Base-by-base conservation (phyloP, 2,329 filamentous ascomycete species). In the Helminthosporium solani region DNA sequence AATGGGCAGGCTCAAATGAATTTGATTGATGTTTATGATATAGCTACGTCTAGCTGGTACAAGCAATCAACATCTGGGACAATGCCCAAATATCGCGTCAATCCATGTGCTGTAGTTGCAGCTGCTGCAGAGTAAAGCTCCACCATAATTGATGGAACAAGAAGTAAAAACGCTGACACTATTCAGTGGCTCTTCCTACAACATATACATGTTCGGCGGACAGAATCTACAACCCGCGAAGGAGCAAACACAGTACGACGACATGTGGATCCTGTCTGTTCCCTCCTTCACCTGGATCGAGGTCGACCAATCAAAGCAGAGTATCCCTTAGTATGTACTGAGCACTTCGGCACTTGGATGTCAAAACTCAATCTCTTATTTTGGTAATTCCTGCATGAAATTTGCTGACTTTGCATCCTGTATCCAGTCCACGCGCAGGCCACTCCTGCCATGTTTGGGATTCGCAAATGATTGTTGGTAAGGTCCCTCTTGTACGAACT, bases 281-380 rank as follows among this genome's bases (percentile, higher is more conserved):
- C 89, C 89, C 0, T 85, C 85, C 0, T 95, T 95, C 64, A 88
- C 82, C 3, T 94, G 89, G 89, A 86, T 86, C 42, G 73, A 82
- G 59, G 84, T 87, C 19, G 75, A 86, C 49, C 75, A 75, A 39
- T 64, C 68, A 3, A 68, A 70, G 1, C 64, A 81, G 63, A 52
- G 58, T 42, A 42, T 73, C 5, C 64, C 86, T 69, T 70, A 78
- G 28, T n/a, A 31, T 31, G 28, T 12, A 31, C 28, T 14, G 28
- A 31, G n/a, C n/a, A n/a, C n/a, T n/a, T n/a, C n/a, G n/a, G n/a
- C n/a, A n/a, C n/a, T n/a, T n/a, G n/a, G n/a, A n/a, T n/a, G n/a
- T n/a, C n/a, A n/a, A n/a, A n/a, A n/a, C n/a, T n/a, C n/a, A n/a
- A n/a, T n/a, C n/a, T n/a, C n/a, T n/a, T n/a, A n/a, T n/a, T n/a